These are phyloP conservation scores for Botryotinia convoluta DNA, from an alignment of 2,329 filamentous ascomycete species.

Conservation along the genomic window DNA sequence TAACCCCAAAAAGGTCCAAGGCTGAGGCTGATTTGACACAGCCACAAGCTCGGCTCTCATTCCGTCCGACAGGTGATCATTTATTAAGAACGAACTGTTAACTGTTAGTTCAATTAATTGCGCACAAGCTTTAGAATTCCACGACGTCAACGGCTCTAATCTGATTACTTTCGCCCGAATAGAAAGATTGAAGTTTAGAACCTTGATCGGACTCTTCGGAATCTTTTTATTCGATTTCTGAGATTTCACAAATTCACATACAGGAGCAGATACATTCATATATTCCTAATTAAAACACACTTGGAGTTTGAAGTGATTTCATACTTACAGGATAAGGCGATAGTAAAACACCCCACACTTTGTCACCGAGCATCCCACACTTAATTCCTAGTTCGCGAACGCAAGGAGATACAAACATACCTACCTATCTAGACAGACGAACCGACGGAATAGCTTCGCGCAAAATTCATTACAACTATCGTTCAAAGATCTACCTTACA, in stretches of 20 bases:
- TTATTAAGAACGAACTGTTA: not conserved
- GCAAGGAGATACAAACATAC: not conserved
- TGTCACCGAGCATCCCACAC: not conserved
- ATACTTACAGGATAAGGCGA: not conserved
- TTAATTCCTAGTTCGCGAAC: conserved; percentile 4
- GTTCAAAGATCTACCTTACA: not conserved
- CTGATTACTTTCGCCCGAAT: not conserved
- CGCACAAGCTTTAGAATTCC: not conserved
- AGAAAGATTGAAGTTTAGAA: not conserved
- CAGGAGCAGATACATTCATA: not conserved
- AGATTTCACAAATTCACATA: not conserved
- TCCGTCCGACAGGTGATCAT: conserved; percentile 1
- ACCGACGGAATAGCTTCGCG: not conserved
- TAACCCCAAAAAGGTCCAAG: not conserved
- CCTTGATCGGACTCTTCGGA: not conserved
- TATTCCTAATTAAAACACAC: not conserved
- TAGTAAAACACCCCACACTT: conserved; percentile 9
- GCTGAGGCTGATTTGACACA: conserved; percentile 2
- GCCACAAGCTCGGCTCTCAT: conserved; percentile 2
- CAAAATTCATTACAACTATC: conserved; percentile 9
- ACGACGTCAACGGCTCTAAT: not conserved
- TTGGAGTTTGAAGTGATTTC: not conserved
- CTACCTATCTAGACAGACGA: not conserved
- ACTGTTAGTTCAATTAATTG: not conserved
- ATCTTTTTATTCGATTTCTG: not conserved